Conservation (phyloP, 441 rosid species). For the Pelargonium myrrhifolium region DNA sequence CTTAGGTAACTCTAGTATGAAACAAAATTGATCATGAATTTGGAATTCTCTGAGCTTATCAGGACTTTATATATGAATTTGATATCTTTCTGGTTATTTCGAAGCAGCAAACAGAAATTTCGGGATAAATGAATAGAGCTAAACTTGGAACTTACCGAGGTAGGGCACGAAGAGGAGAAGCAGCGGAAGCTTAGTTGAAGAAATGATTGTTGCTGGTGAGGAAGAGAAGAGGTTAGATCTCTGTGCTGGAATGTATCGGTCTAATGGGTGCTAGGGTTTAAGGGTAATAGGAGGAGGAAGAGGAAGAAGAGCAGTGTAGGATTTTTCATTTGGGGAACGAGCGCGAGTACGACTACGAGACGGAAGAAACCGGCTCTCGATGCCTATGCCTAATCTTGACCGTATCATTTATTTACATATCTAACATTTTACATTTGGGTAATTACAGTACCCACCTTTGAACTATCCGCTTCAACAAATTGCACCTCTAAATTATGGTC, state of each 20-base stretch:
- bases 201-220: not conserved
- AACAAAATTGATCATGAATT: not conserved
- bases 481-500: too few relatives aligned
- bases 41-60: not conserved
- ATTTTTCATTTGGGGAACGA: not conserved
- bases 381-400: too few relatives aligned
- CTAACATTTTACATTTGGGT: too few relatives aligned
- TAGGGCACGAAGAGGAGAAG: constrained; percentile 2
- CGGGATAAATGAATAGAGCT: not conserved
- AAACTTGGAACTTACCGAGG: constrained; percentile 17
- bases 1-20: not conserved
- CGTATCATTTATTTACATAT: too few relatives aligned
- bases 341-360: not conserved
- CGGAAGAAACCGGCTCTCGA: not conserved
- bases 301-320: not conserved
- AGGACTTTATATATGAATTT: not conserved
- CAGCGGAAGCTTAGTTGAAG: constrained; percentile 2
- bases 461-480: too few relatives aligned
- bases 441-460: too few relatives aligned
- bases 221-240: constrained; percentile 8
- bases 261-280: constrained; percentile 24
- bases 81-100: not conserved
- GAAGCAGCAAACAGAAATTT: not conserved
- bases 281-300: not conserved
- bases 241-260: not conserved